Evolutionary conservation across 2,329 filamentous ascomycete genomes (phyloP), one percentile per base, ranked within the genome.

Genomic region (Exophiala viscosa): DNA sequence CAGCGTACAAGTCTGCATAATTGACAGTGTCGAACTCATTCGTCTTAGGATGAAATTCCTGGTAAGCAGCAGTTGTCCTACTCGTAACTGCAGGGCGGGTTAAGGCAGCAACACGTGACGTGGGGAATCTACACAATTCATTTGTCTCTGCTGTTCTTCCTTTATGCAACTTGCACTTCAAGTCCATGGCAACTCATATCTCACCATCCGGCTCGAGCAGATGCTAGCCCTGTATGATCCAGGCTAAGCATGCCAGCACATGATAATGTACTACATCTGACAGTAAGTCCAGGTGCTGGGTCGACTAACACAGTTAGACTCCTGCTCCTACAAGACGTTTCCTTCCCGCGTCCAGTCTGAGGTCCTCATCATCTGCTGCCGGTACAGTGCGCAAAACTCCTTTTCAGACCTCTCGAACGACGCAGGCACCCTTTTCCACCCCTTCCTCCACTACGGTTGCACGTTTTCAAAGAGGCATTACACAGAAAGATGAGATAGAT

Each of bases 401-500:
- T 11, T 59, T 59, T 17, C 53, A 55, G 18, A 39, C 38, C 36
- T 50, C 53, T 15, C 49, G 50, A 9, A 35, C 52, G 14, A 52
- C 48, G 31, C 58, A 55, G 45, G 6, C 15, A 8, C 36, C 40
- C 6, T 45, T 17, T 15, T 47, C 50, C 28, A 39, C 23, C 3
- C 43, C 55, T 13, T 48, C 49, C 9, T 52, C 20, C 35, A n/a
- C 32, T 32, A 47, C 45, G 2, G 56, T 52, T 15, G 55, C 55
- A n/a, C 58, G 54, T 17, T 57, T 59, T 32, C 51, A 57, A 41
- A 45, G 39, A 10, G 11, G 40, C 13, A 28, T 36, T 20, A 36
- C 17, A n/a, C 13, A 34, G n/a, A 41, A 38, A 43, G 58, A 60
- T 50, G 58, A 60, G 4, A 60, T 60, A 7, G 50, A 58, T 17